These are phyloP conservation scores for Syzygium grande DNA, from an alignment of 345 rosid genomes.

Conservation along the genomic window DNA sequence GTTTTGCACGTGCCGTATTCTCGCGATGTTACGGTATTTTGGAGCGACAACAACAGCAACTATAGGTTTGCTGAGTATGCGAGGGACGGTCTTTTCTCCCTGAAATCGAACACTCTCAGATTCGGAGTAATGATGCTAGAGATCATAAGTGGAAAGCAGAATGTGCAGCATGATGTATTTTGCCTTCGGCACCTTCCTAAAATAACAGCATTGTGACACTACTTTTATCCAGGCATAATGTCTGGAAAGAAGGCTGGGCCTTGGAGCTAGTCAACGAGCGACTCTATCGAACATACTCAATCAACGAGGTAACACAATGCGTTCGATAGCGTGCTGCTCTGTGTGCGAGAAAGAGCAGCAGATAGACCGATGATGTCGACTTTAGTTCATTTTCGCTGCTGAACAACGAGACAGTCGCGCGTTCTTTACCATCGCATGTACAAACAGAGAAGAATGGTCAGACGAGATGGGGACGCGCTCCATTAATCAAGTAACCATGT, in stretches of 20 bases:
- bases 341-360: conserved; percentile 10
- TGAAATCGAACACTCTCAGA: not conserved
- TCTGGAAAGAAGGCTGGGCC: conserved; percentile 1
- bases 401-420: not conserved
- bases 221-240: conserved; percentile 1
- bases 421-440: not conserved
- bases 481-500: not conserved
- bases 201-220: not conserved
- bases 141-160: not conserved
- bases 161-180: not conserved
- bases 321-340: conserved; percentile 4
- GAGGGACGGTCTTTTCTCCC: not conserved
- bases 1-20: not conserved
- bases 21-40: not conserved
- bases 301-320: not conserved
- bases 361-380: conserved; percentile 11
- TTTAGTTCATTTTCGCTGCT: conserved; percentile 8
- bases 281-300: not conserved
- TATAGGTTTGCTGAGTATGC: not conserved
- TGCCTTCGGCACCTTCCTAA: not conserved
- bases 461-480: not conserved
- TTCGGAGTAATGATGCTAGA: not conserved
- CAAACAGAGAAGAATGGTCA: not conserved
- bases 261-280: not conserved
- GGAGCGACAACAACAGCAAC: not conserved